These are phyloP conservation scores for Tetraselmis chui DNA, from an alignment of 139 green algal genomes.

Conservation along the genomic window DNA sequence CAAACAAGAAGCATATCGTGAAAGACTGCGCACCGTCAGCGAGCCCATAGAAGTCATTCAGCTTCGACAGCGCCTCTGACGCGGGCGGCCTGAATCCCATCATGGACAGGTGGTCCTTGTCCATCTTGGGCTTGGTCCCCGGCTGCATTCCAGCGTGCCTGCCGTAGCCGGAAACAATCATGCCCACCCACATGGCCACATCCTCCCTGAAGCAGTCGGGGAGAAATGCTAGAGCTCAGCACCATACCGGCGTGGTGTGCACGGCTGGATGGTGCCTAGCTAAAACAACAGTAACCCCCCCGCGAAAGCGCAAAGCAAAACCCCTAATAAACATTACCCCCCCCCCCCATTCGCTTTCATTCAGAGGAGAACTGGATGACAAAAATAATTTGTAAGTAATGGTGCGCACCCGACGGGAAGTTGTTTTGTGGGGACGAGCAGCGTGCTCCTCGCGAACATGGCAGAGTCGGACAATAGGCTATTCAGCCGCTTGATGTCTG, in stretches of 20 bases:
- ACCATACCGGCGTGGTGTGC: not conserved
- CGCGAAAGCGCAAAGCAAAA: too few species aligned
- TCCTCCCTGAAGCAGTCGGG: not conserved
- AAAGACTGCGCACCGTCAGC: not conserved
- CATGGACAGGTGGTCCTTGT: not conserved
- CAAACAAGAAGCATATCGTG: too few species aligned
- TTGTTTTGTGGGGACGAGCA: conserved; percentile 63
- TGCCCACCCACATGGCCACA: not conserved
- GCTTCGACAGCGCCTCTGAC: not conserved
- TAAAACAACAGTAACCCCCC: too few species aligned
- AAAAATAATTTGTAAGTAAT: too few species aligned
- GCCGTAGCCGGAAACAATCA: not conserved
- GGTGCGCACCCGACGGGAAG: conserved; percentile 50
- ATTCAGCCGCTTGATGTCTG: conserved; percentile 80
- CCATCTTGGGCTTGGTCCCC: not conserved
- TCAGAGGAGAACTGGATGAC: too few species aligned
- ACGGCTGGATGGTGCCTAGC: too few species aligned
- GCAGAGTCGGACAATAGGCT: conserved; percentile 68
- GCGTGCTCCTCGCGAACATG: conserved; percentile 62
- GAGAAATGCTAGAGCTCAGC: not conserved
- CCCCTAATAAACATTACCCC: too few species aligned
- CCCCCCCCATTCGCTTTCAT: too few species aligned
- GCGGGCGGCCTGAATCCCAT: not conserved
- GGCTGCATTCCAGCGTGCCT: not conserved
- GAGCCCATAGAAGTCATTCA: not conserved